Evolutionary conservation across 2,329 filamentous ascomycete genomes (phyloP).

Genomic region (Orbilia brochopaga): DNA sequence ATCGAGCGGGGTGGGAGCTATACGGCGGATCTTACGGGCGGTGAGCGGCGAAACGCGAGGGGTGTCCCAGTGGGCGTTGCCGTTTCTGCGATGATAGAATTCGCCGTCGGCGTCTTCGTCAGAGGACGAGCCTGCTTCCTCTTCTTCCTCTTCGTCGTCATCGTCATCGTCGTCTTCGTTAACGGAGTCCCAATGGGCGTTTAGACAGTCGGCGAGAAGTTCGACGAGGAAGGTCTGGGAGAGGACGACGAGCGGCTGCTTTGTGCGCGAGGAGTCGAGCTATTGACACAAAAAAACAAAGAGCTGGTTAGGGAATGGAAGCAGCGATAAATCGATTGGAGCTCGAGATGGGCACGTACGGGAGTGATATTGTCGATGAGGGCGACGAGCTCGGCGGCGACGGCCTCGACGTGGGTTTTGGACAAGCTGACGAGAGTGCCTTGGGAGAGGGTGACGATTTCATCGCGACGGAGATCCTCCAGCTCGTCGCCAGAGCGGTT

Average conservation of each 20-base stretch:
- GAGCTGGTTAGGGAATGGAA: neutral
- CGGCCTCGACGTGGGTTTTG: conserved; percentile 54
- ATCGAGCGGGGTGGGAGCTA: conserved; percentile 54
- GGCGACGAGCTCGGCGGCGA: conserved; percentile 53
- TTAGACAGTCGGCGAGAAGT: conserved; percentile 70
- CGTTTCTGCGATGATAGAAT: conserved; percentile 59
- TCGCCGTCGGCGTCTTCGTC: conserved; percentile 62
- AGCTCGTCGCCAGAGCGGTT: conserved; percentile 54
- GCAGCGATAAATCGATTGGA: neutral
- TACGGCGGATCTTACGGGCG: conserved; percentile 48
- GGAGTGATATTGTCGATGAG: conserved; percentile 55
- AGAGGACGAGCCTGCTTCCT: conserved; percentile 57
- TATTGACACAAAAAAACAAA: conserved; percentile 9
- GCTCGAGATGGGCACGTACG: no score
- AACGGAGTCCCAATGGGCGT: conserved; percentile 67
- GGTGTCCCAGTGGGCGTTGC: conserved; percentile 12
- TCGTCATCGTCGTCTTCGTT: conserved; percentile 63
- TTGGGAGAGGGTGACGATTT: conserved; percentile 54
- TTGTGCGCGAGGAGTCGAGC: conserved; percentile 33
- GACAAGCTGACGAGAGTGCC: conserved; percentile 54
- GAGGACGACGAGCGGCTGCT: conserved; percentile 61
- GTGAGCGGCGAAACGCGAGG: conserved; percentile 45
- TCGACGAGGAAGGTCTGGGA: conserved; percentile 71
- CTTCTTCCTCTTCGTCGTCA: neutral
- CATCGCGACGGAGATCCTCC: conserved; percentile 55